Percentiles rank a stretch among this genome's conserved stretches.
Evolutionary conservation across 495 filamentous ascomycete species (phyloP).

Genomic region (Glonium stellatum): DNA sequence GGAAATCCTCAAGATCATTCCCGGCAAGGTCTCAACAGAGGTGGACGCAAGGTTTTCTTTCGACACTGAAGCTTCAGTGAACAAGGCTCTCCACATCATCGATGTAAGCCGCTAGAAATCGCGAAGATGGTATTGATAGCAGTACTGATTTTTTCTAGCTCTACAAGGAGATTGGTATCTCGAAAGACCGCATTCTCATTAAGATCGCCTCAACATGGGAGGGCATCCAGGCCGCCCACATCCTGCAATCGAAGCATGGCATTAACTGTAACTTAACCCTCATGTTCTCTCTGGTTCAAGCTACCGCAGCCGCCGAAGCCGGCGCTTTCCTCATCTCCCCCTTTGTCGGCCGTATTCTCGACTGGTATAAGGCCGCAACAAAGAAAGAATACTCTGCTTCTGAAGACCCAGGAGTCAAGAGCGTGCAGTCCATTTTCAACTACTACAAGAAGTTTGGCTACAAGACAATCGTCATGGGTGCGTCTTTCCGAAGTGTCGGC

Average conservation of each 20-base stretch:
- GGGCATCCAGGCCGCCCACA: constrained; percentile 94
- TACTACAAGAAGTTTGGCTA: constrained; percentile 99
- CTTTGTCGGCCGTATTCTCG: constrained; percentile 98
- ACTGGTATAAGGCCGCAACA: constrained; percentile 96
- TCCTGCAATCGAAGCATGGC: constrained; percentile 84
- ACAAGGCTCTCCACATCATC: constrained; percentile 97
- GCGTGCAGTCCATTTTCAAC: constrained; percentile 94
- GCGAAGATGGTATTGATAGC: neutral
- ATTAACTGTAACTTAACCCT: constrained; percentile 99
- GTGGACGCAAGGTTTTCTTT: constrained; percentile 97
- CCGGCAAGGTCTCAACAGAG: constrained; percentile 97
- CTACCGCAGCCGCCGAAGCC: constrained; percentile 93
- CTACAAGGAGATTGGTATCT: constrained; percentile 84
- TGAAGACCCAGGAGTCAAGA: constrained; percentile 96
- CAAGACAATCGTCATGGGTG: constrained; percentile 99
- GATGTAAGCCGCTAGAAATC: constrained; percentile 51
- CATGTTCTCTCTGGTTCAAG: constrained; percentile 95
- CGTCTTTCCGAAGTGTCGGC: constrained; percentile 89
- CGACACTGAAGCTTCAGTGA: constrained; percentile 80
- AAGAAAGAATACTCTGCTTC: constrained; percentile 83
- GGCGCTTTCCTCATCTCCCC: constrained; percentile 98
- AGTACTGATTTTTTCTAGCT: constrained; percentile 48
- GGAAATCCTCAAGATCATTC: constrained; percentile 94
- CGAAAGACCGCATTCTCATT: constrained; percentile 90
- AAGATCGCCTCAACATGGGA: constrained; percentile 88